Conservation (phyloP, 2,329 filamentous ascomycete genomes). For the Cryphonectria parasitica region DNA sequence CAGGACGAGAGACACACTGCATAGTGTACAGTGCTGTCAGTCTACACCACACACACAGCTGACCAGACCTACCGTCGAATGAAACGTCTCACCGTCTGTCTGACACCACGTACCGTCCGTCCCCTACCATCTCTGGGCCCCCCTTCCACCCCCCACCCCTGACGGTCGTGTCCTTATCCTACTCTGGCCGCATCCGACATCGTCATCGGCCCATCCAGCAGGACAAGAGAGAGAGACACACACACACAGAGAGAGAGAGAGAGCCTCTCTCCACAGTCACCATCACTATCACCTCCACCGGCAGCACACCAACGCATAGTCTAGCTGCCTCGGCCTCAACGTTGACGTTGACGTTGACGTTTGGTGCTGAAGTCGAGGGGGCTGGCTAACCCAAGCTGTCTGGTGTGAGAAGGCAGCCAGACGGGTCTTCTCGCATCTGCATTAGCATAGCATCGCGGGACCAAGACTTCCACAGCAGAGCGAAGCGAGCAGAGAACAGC, state of each 20-base stretch:
- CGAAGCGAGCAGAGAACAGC: too few species aligned
- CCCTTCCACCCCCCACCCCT: neutral
- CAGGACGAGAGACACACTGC: neutral
- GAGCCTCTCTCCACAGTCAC: neutral
- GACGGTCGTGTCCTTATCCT: neutral
- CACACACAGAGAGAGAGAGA: neutral
- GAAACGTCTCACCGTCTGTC: conserved; percentile 3
- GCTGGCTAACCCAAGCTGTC: neutral
- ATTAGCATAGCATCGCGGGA: conserved; percentile 1
- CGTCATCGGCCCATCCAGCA: conserved; percentile 1
- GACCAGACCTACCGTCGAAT: conserved; percentile 3
- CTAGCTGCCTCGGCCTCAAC: neutral
- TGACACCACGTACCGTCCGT: neutral
- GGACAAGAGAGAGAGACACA: neutral
- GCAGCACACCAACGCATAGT: neutral
- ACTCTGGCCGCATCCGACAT: neutral
- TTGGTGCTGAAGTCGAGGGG: neutral
- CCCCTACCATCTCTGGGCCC: neutral
- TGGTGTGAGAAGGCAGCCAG: neutral
- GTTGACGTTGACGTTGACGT: too few species aligned
- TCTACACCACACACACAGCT: neutral
- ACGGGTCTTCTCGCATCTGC: neutral
- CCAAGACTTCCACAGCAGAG: neutral
- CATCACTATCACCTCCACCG: neutral
- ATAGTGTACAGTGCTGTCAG: neutral